These are phyloP conservation scores for Irpex sp. DNA, from an alignment of 1,284 basidiomycete species.

Conservation along the genomic window DNA sequence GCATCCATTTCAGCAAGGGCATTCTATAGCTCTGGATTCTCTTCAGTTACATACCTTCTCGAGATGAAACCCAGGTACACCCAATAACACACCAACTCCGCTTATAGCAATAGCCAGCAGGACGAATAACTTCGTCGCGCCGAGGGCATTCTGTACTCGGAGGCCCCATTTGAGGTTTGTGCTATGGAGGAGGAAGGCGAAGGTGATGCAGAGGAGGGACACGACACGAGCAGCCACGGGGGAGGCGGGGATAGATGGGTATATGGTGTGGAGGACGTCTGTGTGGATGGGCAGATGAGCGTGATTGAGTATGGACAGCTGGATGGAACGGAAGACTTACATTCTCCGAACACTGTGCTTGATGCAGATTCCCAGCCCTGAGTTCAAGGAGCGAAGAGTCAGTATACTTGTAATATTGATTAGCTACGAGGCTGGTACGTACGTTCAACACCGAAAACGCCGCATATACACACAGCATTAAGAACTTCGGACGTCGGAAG, in stretches of 20 bases:
- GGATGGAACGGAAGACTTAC: constrained; percentile 29
- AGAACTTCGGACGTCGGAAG: constrained; percentile 58
- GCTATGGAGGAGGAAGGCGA: constrained; percentile 57
- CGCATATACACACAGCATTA: constrained; percentile 58
- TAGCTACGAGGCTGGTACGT: constrained; percentile 15
- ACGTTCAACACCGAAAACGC: constrained; percentile 60
- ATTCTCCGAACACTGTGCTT: constrained; percentile 66
- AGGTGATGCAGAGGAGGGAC: constrained; percentile 50
- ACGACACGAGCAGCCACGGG: constrained; percentile 21
- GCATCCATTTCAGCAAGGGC: neutral
- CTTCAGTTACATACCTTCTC: constrained; percentile 32
- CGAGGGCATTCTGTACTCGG: constrained; percentile 62
- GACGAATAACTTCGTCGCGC: constrained; percentile 60
- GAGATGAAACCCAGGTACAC: constrained; percentile 43
- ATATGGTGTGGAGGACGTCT: constrained; percentile 54
- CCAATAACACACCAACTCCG: constrained; percentile 55
- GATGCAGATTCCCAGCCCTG: constrained; percentile 48
- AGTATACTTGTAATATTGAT: too few species aligned
- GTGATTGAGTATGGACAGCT: too few species aligned
- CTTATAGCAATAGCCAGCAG: constrained; percentile 54
- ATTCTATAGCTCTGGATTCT: too few species aligned
- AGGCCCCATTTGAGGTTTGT: constrained; percentile 54
- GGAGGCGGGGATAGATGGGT: constrained; percentile 26
- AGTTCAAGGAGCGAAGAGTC: too few species aligned
- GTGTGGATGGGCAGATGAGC: neutral